Evolutionary conservation across 805 yeast species (phyloP).

Genomic region (Candida sonorensis): DNA sequence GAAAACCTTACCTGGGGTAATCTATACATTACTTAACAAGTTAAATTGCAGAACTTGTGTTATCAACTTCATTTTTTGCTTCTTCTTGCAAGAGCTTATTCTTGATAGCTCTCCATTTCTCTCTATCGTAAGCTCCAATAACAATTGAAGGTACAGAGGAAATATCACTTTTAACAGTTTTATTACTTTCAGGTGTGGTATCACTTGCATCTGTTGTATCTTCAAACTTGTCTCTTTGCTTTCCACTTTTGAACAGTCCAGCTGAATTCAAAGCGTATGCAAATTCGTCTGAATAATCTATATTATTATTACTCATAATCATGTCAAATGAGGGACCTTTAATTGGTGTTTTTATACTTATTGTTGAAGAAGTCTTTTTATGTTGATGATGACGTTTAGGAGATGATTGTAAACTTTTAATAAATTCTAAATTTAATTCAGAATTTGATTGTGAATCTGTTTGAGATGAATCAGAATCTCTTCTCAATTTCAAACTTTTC

Average conservation of each 20-base stretch:
- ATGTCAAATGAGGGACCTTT: not conserved
- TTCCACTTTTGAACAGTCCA: not conserved
- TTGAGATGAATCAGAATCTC: constrained; percentile 3
- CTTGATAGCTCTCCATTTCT: constrained; percentile 54
- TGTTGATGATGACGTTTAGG: constrained; percentile 15
- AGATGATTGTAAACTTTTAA: constrained; percentile 21
- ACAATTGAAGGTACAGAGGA: constrained; percentile 49
- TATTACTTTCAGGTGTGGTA: constrained; percentile 15
- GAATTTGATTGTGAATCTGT: constrained; percentile 16
- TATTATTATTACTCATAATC: not conserved
- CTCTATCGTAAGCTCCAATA: constrained; percentile 59
- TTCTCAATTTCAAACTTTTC: constrained; percentile 17
- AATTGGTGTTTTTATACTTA: constrained; percentile 14
- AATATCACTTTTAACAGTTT: constrained; percentile 15
- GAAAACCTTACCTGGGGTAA: no score
- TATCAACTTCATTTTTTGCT: no score
- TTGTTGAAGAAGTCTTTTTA: constrained; percentile 12
- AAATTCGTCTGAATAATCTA: not conserved
- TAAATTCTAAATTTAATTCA: constrained; percentile 22
- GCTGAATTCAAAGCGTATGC: not conserved
- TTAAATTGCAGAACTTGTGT: no score
- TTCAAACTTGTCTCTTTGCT: not conserved
- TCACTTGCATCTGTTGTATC: constrained; percentile 1
- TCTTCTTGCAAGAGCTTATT: constrained; percentile 10
- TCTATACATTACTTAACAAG: no score